Evolutionary conservation across 1,284 basidiomycete species (phyloP), one percentile per base, ranked within the genome.

Genomic region (Pyrrhoderma noxium): DNA sequence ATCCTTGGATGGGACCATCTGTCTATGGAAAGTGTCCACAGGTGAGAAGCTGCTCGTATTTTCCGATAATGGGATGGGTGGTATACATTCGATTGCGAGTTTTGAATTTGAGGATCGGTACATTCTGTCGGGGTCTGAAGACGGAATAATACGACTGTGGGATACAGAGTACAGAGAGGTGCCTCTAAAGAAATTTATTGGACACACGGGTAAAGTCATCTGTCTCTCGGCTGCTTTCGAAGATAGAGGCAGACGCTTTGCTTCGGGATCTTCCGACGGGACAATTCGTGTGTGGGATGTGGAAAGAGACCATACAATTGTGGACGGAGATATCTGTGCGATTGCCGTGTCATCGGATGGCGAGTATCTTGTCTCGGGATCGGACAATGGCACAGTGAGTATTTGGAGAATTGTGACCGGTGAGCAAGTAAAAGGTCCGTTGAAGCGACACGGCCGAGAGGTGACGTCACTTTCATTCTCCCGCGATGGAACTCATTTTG

Each of bases 201-300:
- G 37, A 7, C 47, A 48, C 16, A 48, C 21, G 8, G 3, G 39
- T 3, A 1, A 7, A 8, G 36, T 48, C 11, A 41, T 23, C n/a
- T 48, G 34, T 19, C 34, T 48, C 13, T n/a, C 38, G 7, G 38
- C 39, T 19, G n/a, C n/a, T n/a, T n/a, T n/a, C n/a, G n/a, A n/a
- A n/a, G 90, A n/a, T n/a, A n/a, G n/a, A n/a, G n/a, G 91, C 5
- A 74, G 80, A 11, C 78, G 86, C 58, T 81, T 95, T 56, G 85
- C 92, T 14, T 90, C 87, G 8, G 92, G 90, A 14, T 91, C 88
- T 0, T 89, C 88, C 3, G 93, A 95, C 69, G 86, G 85, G 67
- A 92, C 89, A 8, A 86, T 88, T 16, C 76, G 87, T 42, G 82
- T 94, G 52, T 95, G 92, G 92, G 84, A 92, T 63, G 81, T 91